These are phyloP conservation scores for Malassezia slooffiae DNA, from an alignment of 1,284 basidiomycete species.

Conservation along the genomic window DNA sequence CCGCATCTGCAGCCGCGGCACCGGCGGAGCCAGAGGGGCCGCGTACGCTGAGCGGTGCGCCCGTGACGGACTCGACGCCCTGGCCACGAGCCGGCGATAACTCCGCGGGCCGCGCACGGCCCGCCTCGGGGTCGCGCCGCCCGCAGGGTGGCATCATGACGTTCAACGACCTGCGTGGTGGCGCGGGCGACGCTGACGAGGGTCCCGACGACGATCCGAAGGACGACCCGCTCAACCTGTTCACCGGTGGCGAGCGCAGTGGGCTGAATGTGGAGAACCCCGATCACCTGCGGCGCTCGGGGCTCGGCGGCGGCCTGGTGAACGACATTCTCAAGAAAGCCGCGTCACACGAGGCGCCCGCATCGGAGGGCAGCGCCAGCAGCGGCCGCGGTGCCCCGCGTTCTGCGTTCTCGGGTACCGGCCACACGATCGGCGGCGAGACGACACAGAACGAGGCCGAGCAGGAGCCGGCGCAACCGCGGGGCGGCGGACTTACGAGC, in stretches of 20 bases:
- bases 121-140: background rate
- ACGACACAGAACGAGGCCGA: conserved; percentile 23
- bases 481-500: background rate
- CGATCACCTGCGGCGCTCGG: conserved; percentile 52
- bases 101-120: no score
- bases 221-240: conserved; percentile 41
- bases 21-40: conserved; percentile 26
- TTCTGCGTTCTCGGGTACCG: conserved; percentile 1
- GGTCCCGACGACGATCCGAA: conserved; percentile 33
- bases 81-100: conserved; percentile 12
- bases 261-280: conserved; percentile 85
- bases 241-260: conserved; percentile 52
- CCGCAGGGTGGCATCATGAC: conserved; percentile 43
- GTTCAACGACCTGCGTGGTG: conserved; percentile 40
- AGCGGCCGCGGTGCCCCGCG: background rate
- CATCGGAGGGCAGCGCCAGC: background rate
- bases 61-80: conserved; percentile 3
- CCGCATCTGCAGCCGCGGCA: conserved; percentile 4
- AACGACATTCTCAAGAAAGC: conserved; percentile 67
- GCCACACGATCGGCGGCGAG: conserved; percentile 16
- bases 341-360: conserved; percentile 44
- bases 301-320: conserved; percentile 54
- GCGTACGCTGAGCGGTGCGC: conserved; percentile 45
- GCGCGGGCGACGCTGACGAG: conserved; percentile 23
- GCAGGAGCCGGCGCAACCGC: background rate